Evolutionary conservation across 805 yeast species (phyloP).

Genomic region (Kodamaea jinghongensis): DNA sequence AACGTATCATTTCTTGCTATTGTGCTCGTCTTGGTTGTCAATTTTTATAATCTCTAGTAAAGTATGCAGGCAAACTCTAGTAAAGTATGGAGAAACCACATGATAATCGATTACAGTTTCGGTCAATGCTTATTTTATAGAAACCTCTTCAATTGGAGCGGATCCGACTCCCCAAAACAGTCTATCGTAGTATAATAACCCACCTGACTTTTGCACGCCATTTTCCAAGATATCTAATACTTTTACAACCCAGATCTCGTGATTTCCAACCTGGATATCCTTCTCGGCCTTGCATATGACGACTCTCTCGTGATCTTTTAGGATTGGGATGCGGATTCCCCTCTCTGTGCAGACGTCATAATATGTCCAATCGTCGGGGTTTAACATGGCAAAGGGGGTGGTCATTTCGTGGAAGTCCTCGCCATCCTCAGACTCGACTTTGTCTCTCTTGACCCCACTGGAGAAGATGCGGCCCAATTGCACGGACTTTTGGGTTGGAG

Average conservation of each 20-base stretch:
- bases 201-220: conserved; percentile 44
- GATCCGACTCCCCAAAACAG: conserved; percentile 52
- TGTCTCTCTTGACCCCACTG: conserved; percentile 51
- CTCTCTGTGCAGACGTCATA: conserved; percentile 12
- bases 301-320: conserved; percentile 56
- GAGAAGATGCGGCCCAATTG: conserved; percentile 64
- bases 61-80: no score
- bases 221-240: conserved; percentile 55
- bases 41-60: no score
- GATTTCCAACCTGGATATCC: conserved; percentile 67
- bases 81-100: no score
- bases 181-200: conserved; percentile 63
- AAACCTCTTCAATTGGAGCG: conserved; percentile 1
- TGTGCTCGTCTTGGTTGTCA: no score
- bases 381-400: conserved; percentile 51
- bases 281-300: conserved; percentile 57
- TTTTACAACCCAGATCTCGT: conserved; percentile 86
- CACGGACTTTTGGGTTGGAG: conserved; percentile 56
- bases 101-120: no score
- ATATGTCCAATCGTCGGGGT: conserved; percentile 31
- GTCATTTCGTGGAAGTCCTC: conserved; percentile 43
- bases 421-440: conserved; percentile 29
- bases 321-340: conserved; percentile 48
- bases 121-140: not conserved
- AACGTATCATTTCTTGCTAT: no score